Evolutionary conservation across 179 eudicot species (phyloP).

Genomic region (Spergularia azorica): DNA sequence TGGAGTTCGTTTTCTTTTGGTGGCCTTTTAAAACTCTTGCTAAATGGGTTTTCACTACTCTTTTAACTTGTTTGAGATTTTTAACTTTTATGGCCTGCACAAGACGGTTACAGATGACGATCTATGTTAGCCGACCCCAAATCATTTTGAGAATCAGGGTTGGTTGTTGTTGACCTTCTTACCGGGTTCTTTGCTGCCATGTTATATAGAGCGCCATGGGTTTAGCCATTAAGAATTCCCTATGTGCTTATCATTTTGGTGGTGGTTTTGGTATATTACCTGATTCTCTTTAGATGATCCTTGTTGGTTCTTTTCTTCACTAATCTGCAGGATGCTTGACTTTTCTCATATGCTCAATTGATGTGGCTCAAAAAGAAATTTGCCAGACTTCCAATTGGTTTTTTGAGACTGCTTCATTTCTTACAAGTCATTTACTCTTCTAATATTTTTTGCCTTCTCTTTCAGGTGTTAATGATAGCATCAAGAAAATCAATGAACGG

Average conservation of each 20-base stretch:
- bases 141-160: too few relatives aligned
- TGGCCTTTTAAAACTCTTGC: too few relatives aligned
- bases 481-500: slow-evolving; percentile 62
- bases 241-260: not conserved
- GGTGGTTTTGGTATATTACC: not conserved
- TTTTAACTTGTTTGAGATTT: too few relatives aligned
- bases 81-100: too few relatives aligned
- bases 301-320: not conserved
- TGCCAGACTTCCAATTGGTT: not conserved
- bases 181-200: too few relatives aligned
- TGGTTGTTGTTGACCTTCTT: too few relatives aligned
- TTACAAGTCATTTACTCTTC: not conserved
- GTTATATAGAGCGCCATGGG: too few relatives aligned
- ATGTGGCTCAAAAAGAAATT: not conserved
- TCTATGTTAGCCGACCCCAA: too few relatives aligned
- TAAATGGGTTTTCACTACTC: too few relatives aligned
- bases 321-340: not conserved
- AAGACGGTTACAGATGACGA: too few relatives aligned
- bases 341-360: not conserved
- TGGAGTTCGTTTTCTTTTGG: too few relatives aligned
- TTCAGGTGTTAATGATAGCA: slow-evolving; percentile 67
- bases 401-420: not conserved
- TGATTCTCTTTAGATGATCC: not conserved
- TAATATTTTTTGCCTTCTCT: slow-evolving; percentile 3
- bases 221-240: too few relatives aligned